Percentiles rank a stretch among this genome's conserved stretches.
Conservation (phyloP, 768 basidiomycete species). For the Tylopilus sp. region DNA sequence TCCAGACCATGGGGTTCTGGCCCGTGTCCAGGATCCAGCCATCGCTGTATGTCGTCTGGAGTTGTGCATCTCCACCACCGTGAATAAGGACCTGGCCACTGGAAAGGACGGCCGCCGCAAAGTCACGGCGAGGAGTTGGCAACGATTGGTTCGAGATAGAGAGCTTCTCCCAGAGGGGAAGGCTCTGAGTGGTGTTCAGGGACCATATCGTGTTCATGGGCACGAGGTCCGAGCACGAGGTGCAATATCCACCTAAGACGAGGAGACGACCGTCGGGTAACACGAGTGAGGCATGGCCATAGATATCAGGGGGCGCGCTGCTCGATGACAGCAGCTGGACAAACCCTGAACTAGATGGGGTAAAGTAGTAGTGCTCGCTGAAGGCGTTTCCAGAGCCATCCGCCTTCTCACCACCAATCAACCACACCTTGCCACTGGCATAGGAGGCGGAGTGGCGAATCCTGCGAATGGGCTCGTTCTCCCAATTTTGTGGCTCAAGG, state of each 20-base stretch:
- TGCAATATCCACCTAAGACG: slow-evolving; percentile 70
- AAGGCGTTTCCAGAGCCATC: slow-evolving; percentile 71
- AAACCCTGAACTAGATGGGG: slow-evolving; percentile 50
- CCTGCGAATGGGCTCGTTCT: slow-evolving; percentile 64
- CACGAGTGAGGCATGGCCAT: slow-evolving; percentile 70
- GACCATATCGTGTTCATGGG: slow-evolving; percentile 60
- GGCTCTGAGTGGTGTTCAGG: slow-evolving; percentile 52
- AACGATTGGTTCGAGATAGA: slow-evolving; percentile 38
- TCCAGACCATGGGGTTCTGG: slow-evolving; percentile 60
- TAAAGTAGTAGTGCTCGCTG: slow-evolving; percentile 62
- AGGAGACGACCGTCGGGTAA: slow-evolving; percentile 66
- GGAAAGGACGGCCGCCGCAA: slow-evolving; percentile 49
- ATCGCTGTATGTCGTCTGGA: slow-evolving; percentile 54
- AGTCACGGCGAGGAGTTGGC: slow-evolving; percentile 60
- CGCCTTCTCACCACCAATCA: slow-evolving; percentile 78
- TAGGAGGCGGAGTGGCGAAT: slow-evolving; percentile 70
- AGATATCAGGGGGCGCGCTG: slow-evolving; percentile 62
- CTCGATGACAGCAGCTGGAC: slow-evolving; percentile 45
- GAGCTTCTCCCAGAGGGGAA: slow-evolving; percentile 48
- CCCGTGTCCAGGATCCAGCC: slow-evolving; percentile 70
- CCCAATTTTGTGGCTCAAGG: slow-evolving; percentile 51
- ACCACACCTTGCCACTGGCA: slow-evolving; percentile 52
- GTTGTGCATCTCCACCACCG: slow-evolving; percentile 64
- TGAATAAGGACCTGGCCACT: slow-evolving; percentile 66
- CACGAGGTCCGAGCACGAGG: slow-evolving; percentile 44